These are phyloP conservation scores for Pulicaria dysenterica DNA, from an alignment of 129 eudicot genomes.

Conservation along the genomic window DNA sequence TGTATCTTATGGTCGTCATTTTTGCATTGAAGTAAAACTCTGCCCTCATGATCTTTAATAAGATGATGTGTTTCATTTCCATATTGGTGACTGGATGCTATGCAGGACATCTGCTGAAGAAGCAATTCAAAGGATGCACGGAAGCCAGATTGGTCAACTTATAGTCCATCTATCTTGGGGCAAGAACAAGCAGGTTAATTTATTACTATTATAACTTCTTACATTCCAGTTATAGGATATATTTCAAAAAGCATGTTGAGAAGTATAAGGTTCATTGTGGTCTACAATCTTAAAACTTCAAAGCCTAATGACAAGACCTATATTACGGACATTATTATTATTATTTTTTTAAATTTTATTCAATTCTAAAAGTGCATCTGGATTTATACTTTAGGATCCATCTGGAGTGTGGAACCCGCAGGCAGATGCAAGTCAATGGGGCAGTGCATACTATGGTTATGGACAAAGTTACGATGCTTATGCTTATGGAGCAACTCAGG, in stretches of 20 bases:
- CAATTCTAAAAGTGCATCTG: background rate
- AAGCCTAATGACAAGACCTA: conserved; percentile 1
- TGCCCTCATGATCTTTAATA: conserved; percentile 7
- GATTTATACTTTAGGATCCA: conserved; percentile 52
- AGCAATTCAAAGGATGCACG: conserved; percentile 94
- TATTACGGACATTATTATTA: background rate
- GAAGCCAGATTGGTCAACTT: conserved; percentile 81
- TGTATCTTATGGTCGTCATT: background rate
- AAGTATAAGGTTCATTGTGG: conserved; percentile 9
- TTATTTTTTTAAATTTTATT: too few species aligned
- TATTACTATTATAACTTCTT: background rate
- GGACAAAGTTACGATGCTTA: conserved; percentile 98
- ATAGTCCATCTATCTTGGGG: conserved; percentile 96
- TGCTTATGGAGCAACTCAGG: conserved; percentile 84
- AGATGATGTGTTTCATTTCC: conserved; percentile 5
- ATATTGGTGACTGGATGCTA: conserved; percentile 23
- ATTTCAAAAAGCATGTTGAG: conserved; percentile 7
- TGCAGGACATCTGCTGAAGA: conserved; percentile 91
- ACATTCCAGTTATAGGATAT: background rate
- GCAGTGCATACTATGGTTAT: conserved; percentile 83
- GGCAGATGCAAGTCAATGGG: conserved; percentile 77
- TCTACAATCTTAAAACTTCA: background rate
- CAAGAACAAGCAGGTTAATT: conserved; percentile 68
- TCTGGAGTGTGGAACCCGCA: conserved; percentile 65
- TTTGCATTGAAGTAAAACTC: background rate